Evolutionary conservation across 169 alveolate species (phyloP).

Genomic region (Babesia divergens): DNA sequence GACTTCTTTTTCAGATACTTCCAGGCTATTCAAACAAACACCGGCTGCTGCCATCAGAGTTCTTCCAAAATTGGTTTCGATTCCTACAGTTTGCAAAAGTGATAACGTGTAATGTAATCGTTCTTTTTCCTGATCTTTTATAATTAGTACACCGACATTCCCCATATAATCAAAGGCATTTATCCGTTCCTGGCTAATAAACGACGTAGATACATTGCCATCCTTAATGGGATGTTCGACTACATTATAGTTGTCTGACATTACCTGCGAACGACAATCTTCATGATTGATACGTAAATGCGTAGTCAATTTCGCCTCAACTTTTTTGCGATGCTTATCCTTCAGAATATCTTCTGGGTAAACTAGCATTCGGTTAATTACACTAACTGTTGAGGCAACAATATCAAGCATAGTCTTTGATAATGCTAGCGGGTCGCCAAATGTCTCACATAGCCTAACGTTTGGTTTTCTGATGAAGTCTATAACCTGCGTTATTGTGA

Average conservation of each 20-base stretch:
- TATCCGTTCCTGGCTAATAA: neutral
- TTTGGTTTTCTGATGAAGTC: neutral
- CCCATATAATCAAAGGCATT: conserved; percentile 34
- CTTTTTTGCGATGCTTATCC: neutral
- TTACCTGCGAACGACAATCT: neutral
- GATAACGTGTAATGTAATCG: conserved; percentile 11
- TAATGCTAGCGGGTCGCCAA: neutral
- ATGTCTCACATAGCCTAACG: neutral
- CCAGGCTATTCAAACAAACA: neutral
- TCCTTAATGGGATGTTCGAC: too few species aligned
- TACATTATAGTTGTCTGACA: neutral
- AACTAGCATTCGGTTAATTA: conserved; percentile 19
- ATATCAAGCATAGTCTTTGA: neutral
- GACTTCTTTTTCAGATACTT: neutral
- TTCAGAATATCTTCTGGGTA: conserved; percentile 23
- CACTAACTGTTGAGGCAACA: conserved; percentile 13
- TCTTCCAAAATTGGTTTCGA: conserved; percentile 9
- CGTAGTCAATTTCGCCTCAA: neutral
- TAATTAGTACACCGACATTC: neutral
- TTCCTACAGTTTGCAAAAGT: conserved; percentile 11
- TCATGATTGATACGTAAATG: neutral
- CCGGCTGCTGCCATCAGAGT: conserved; percentile 2
- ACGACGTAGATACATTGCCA: neutral
- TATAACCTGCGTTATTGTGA: conserved; percentile 2
- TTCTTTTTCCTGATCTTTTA: conserved; percentile 14